These are phyloP conservation scores for Rhazya stricta DNA, from an alignment of 257 asterid species.

Conservation along the genomic window DNA sequence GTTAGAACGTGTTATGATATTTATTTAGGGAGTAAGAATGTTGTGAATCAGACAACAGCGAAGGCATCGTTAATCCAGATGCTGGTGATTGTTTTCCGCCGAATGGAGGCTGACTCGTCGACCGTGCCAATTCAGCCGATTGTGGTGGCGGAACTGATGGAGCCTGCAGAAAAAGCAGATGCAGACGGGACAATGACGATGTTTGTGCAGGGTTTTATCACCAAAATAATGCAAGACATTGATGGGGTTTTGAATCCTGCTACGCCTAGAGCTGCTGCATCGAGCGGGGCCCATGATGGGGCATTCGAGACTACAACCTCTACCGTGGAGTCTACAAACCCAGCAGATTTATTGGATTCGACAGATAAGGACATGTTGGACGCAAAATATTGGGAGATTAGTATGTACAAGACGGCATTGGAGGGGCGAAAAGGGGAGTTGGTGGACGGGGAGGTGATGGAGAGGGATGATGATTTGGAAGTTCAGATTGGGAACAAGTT, in stretches of 20 bases:
- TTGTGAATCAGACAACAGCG: constrained; percentile 92
- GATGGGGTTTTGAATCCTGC: constrained; percentile 84
- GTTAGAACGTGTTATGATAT: constrained; percentile 91
- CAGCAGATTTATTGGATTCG: constrained; percentile 94
- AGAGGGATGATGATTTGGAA: constrained; percentile 92
- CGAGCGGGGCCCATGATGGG: constrained; percentile 77
- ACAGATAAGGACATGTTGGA: constrained; percentile 99
- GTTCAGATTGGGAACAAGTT: constrained; percentile 95
- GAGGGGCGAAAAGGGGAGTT: constrained; percentile 98
- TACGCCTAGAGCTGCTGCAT: constrained; percentile 49
- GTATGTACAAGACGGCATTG: constrained; percentile 96
- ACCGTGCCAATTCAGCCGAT: constrained; percentile 94
- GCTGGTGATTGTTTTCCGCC: constrained; percentile 90
- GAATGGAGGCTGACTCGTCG: constrained; percentile 99
- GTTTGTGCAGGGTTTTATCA: constrained; percentile 91
- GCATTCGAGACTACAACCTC: constrained; percentile 94
- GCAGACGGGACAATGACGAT: constrained; percentile 74
- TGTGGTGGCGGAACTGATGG: constrained; percentile 95
- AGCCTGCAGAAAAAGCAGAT: constrained; percentile 76
- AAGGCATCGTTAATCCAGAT: constrained; percentile 95
- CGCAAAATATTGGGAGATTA: constrained; percentile 98
- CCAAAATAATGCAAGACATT: constrained; percentile 81
- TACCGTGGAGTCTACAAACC: constrained; percentile 93
- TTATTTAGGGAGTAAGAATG: constrained; percentile 76
- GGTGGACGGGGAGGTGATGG: constrained; percentile 78